Evolutionary conservation across 805 yeast genomes (phyloP).

Genomic region (Sugiyamaella smithiae): DNA sequence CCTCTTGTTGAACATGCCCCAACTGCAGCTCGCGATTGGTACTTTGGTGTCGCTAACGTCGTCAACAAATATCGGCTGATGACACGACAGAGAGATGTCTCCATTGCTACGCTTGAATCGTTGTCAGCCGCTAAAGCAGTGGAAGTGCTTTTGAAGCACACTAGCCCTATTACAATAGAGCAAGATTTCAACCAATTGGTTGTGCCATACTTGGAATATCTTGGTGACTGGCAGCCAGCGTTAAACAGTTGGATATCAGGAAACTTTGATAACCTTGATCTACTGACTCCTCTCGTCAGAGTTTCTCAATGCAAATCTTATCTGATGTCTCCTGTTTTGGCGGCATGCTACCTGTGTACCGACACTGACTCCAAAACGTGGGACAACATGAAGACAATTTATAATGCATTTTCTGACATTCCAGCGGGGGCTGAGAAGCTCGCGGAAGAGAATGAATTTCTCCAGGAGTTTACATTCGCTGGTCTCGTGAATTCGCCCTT

Average conservation of each 20-base stretch:
- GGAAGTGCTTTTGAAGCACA: conserved; percentile 18
- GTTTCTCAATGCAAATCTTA: conserved; percentile 12
- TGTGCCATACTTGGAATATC: conserved; percentile 30
- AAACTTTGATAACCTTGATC: conserved; percentile 17
- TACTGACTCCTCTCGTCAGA: conserved; percentile 17
- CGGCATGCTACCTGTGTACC: conserved; percentile 21
- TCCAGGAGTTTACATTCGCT: not conserved
- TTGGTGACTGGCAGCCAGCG: conserved; percentile 17
- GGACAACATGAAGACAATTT: conserved; percentile 9
- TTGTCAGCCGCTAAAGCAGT: conserved; percentile 25
- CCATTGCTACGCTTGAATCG: conserved; percentile 15
- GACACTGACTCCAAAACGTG: conserved; percentile 6
- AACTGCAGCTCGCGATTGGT: conserved; percentile 26
- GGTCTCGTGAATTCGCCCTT: not conserved
- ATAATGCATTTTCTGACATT: conserved; percentile 9
- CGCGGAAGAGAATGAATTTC: not conserved
- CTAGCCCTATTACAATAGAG: conserved; percentile 20
- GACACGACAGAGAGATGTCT: not conserved
- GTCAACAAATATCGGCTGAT: conserved; percentile 23
- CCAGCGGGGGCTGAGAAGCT: not conserved
- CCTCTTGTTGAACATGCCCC: conserved; percentile 19
- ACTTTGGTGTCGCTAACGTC: conserved; percentile 30
- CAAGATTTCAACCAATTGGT: conserved; percentile 28
- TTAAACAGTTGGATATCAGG: conserved; percentile 20
- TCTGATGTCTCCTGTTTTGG: conserved; percentile 17